A percentile compares a stretch with the other conserved stretches of the same genome.
Conservation (phyloP, 805 yeast genomes). For the Metschnikowia colocasiae region DNA sequence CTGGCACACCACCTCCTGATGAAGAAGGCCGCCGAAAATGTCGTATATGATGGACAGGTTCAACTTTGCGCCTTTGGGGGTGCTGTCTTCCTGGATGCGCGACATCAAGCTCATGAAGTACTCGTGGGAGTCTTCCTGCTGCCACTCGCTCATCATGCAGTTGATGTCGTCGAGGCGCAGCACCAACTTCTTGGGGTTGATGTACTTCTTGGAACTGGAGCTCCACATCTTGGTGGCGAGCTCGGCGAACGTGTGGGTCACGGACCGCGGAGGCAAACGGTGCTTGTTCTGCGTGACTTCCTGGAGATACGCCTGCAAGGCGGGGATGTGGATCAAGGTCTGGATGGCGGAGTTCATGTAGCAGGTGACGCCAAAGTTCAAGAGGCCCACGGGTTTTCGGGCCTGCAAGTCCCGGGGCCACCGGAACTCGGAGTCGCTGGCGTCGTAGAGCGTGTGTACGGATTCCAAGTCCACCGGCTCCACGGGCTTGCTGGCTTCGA, state of each 20-base stretch:
- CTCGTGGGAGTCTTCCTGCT: constrained; percentile 97
- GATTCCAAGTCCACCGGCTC: constrained; percentile 31
- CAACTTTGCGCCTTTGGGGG: constrained; percentile 84
- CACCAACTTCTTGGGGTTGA: constrained; percentile 75
- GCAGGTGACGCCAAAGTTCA: constrained; percentile 94
- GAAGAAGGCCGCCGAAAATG: constrained; percentile 86
- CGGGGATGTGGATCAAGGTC: constrained; percentile 86
- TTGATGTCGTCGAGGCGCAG: constrained; percentile 75
- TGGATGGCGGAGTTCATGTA: constrained; percentile 95
- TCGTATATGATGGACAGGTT: constrained; percentile 82
- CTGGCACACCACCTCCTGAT: constrained; percentile 81
- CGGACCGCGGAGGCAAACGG: constrained; percentile 51
- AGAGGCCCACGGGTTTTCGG: constrained; percentile 66
- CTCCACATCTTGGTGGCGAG: constrained; percentile 66
- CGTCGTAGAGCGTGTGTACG: background rate
- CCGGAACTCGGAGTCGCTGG: background rate
- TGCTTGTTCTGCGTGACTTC: constrained; percentile 58
- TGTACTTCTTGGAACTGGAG: constrained; percentile 34
- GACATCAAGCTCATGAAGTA: constrained; percentile 90
- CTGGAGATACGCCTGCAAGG: constrained; percentile 75
- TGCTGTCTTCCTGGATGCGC: constrained; percentile 84
- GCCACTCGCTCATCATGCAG: constrained; percentile 96
- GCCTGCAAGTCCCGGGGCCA: constrained; percentile 56
- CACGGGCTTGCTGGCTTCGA: constrained; percentile 9
- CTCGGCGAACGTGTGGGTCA: constrained; percentile 64